Base-by-base conservation (phyloP, 345 rosid genomes). In the Arabis alpina region DNA sequence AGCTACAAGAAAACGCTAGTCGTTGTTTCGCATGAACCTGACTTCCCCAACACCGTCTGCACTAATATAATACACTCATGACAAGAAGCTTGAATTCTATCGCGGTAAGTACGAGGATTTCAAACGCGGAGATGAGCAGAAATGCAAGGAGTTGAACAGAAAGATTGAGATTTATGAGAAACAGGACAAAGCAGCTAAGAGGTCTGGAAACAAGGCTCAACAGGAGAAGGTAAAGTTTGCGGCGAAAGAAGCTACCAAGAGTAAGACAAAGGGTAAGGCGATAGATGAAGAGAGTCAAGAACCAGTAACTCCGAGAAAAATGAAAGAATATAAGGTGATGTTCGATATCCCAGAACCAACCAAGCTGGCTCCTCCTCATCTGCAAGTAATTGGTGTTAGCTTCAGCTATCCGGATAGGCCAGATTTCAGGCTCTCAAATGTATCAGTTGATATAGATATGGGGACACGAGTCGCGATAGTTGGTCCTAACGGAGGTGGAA, bases 401-500 rank as follows among this genome's bases (percentile, higher is more conserved):
- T 94, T 91, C 80, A 74, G 92, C 58, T 94, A 94, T 68, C 97
- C 97, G 6, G 84, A 80, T 49, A 79, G 99, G 15, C 77, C 78
- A 19, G 96, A 94, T 72, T 91, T 94, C 77, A 87, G 78, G 74
- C 91, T 89, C 40, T 75, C 92, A 0, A 74, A 89, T 68, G 92
- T 94, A 54, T 97, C 91, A 77, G 89, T 88, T 42, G 97, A 97
- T 63, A 91, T 94, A 55, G 97, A 94, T 77, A 91, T 94, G 99
- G 97, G 96, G 53, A 91, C 99, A 42, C 81, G 96, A 7, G 97
- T 89, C 13, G 99, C 97, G 23, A 91, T 91, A 25, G 92, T 89
- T 54, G 99, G 99, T 61, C 96, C 99, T 30, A 91, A 88, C 44
- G 97, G 99, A 56, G 99, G 97, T 53, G 99, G 96, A 47, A 94